phyloP scores from a whole-genome alignment of 768 basidiomycete species.

The Tricholoma hemisulphureum region DNA sequence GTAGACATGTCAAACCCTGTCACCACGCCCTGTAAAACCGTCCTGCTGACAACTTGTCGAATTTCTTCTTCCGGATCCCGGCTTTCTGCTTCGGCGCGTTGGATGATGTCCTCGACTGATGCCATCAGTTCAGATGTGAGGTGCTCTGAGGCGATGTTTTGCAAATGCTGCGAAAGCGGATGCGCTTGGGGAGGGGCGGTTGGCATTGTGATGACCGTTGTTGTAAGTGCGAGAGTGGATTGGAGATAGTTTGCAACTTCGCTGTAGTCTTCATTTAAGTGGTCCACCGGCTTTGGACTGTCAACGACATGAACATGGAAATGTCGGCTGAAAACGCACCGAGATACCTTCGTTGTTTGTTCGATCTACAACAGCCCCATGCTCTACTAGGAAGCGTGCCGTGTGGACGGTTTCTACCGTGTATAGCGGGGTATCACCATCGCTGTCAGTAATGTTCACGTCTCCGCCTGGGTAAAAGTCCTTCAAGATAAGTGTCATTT shows the following conservation, averaged over 20 bases:
- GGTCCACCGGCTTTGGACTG: constrained; percentile 58
- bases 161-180: constrained; percentile 60
- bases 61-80: constrained; percentile 69
- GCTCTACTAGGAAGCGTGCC: constrained; percentile 73
- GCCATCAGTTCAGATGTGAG: constrained; percentile 67
- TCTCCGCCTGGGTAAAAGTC: constrained; percentile 60
- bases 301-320: constrained; percentile 3
- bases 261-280: constrained; percentile 70
- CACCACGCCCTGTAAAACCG: constrained; percentile 65
- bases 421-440: constrained; percentile 91
- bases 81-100: constrained; percentile 51
- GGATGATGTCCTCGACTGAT: constrained; percentile 66
- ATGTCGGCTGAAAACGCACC: constrained; percentile 44
- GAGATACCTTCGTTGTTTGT: constrained; percentile 73
- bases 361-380: constrained; percentile 65
- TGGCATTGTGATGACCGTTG: constrained; percentile 14
- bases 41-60: constrained; percentile 55
- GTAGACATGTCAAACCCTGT: constrained; percentile 56
- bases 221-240: constrained; percentile 25
- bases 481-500: constrained; percentile 1
- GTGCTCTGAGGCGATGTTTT: constrained; percentile 66
- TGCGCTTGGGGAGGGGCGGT: constrained; percentile 16
- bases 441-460: constrained; percentile 80
- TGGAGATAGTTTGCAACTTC: constrained; percentile 63
- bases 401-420: constrained; percentile 81